Evolutionary conservation across 2,329 filamentous ascomycete species (phyloP), one percentile per base, ranked within the genome.

Genomic region (Verticillium albo-atrum): DNA sequence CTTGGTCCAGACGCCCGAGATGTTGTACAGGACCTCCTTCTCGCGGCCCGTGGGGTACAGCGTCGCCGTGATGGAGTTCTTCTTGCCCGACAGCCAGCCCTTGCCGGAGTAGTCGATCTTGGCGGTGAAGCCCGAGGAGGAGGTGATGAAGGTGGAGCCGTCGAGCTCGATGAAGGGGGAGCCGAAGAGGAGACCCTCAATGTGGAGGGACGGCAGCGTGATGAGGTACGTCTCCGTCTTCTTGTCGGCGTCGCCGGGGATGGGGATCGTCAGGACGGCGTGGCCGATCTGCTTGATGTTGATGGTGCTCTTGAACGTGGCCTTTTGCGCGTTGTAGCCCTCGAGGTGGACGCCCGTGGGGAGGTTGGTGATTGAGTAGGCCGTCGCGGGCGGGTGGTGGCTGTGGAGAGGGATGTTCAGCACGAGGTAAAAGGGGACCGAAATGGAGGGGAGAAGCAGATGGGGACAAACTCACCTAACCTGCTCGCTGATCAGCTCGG

Each of bases 311-410:
- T 90, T 91, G 76, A 99, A 97, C 17, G 92, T 96, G 4, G 94
- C 93, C 75, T 97, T 98, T 72, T 98, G 95, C 17, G 91, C 94
- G 70, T 98, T 97, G 79, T 97, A 97, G 57, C 94, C 94, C 78
- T 89, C 80, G n/a, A 89, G 77, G 70, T 82, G 81, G 55, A 98
- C 86, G 61, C 92, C 92, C 63, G 95, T 86, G 70, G 91, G 86
- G 63, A 89, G 79, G 75, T 99, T 98, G 76, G 86, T 89, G 72
- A 98, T 96, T 71, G 87, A 89, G 78, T 98, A 99, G 51, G 94
- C 95, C 1, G 94, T 99, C 35, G 92, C 92, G 2, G 95, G 94
- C 57, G 94, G 94, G 72, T 99, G 95, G 74, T 98, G 94, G 75
- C 85, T 88, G 65, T 59, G 42, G 30, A 17, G 17, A 53, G 51